A percentile compares a stretch with the other conserved stretches of the same genome.
These are phyloP conservation scores for Linnemannia hyalina DNA, from an alignment of 192 early-diverging fungal species.

Conservation along the genomic window DNA sequence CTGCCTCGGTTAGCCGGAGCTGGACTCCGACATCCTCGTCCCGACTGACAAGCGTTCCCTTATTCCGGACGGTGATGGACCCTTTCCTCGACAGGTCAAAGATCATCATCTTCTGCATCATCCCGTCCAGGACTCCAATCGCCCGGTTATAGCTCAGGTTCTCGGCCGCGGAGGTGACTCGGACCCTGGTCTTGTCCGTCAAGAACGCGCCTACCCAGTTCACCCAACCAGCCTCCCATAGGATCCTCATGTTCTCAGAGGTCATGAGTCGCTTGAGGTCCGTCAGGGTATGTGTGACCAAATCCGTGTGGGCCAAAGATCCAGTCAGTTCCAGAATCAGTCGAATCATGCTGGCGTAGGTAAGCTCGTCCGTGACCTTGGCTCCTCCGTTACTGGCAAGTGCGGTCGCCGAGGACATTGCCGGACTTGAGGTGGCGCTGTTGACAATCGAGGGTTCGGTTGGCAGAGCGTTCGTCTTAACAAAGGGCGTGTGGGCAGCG, in stretches of 20 bases:
- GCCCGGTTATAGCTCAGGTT: constrained; percentile 46
- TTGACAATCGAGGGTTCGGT: constrained; percentile 31
- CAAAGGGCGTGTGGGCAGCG: constrained; percentile 23
- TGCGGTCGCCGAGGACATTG: neutral
- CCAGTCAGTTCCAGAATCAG: constrained; percentile 54
- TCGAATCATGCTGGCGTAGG: constrained; percentile 51
- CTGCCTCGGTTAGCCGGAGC: constrained; percentile 54
- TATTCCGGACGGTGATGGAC: constrained; percentile 41
- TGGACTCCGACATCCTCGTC: constrained; percentile 50
- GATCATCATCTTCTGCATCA: constrained; percentile 62
- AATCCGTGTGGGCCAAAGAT: constrained; percentile 43
- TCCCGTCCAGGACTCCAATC: constrained; percentile 54
- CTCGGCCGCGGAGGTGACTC: constrained; percentile 48
- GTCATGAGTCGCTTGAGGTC: constrained; percentile 59
- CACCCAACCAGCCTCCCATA: constrained; percentile 59
- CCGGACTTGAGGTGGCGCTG: constrained; percentile 5
- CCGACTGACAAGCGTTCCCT: constrained; percentile 38
- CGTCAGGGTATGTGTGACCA: constrained; percentile 55
- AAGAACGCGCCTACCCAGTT: constrained; percentile 54
- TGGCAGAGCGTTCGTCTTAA: constrained; percentile 37
- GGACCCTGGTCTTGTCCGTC: constrained; percentile 38
- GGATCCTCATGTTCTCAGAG: constrained; percentile 53
- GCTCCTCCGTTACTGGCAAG: constrained; percentile 24
- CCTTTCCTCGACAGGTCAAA: constrained; percentile 57
- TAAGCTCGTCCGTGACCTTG: constrained; percentile 57